A percentile compares a stretch with the other conserved stretches of the same genome.
phyloP scores from a whole-genome alignment of 768 basidiomycete genomes.

The Termitomyces sp. region DNA sequence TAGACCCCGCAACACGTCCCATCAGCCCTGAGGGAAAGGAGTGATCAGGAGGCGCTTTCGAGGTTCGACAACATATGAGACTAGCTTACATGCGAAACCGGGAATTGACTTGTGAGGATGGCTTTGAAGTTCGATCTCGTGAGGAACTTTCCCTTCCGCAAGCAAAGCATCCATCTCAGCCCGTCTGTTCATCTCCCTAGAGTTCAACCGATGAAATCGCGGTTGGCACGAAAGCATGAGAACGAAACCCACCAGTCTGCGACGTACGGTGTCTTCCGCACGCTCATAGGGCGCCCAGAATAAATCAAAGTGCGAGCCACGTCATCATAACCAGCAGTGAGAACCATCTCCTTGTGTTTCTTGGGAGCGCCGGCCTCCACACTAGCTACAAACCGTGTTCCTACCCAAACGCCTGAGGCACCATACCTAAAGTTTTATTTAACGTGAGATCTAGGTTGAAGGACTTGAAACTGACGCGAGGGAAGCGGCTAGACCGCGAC shows the following conservation, averaged over 20 bases:
- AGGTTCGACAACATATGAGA: not conserved
- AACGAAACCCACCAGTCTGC: conserved; percentile 53
- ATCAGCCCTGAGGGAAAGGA: conserved; percentile 55
- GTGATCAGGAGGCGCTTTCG: not conserved
- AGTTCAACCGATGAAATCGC: not conserved
- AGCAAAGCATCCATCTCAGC: conserved; percentile 58
- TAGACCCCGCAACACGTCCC: conserved; percentile 74
- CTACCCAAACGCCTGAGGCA: conserved; percentile 85
- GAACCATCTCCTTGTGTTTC: conserved; percentile 63
- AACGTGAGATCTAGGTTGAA: not conserved
- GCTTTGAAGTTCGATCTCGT: conserved; percentile 65
- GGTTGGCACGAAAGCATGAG: not conserved
- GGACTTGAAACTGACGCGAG: conserved; percentile 45
- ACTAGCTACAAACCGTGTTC: conserved; percentile 82
- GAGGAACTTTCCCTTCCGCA: conserved; percentile 67
- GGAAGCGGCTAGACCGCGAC: conserved; percentile 73
- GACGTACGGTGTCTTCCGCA: conserved; percentile 79
- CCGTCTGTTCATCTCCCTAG: conserved; percentile 59
- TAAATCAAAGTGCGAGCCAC: conserved; percentile 68
- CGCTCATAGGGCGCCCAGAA: conserved; percentile 76
- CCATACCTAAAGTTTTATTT: conserved; percentile 51
- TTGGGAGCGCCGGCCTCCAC: conserved; percentile 78
- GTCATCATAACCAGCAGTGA: conserved; percentile 76
- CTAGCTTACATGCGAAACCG: conserved; percentile 54
- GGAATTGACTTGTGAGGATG: conserved; percentile 65